Base-by-base conservation (phyloP, 768 basidiomycete genomes). In the Cytidiella melzeri region DNA sequence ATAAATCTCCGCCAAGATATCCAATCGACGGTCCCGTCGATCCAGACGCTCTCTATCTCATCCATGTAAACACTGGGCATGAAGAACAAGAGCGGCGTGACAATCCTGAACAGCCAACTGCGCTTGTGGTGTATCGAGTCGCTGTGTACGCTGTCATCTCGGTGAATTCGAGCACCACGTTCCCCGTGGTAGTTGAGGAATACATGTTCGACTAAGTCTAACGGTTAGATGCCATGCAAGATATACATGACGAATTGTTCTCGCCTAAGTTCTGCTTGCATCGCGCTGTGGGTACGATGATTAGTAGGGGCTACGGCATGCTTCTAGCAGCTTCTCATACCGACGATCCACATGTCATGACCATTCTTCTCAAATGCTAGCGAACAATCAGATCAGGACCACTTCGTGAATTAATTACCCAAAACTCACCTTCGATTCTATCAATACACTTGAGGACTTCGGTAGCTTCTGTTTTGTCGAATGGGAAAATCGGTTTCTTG, bases 1-100 rank as follows among this genome's bases (percentile, higher is more conserved):
- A 80, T 66, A 34, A 76, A 74, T 15, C 63, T 61, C 3, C 65
- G 61, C 79, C 80, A 83, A 7, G 63, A 61, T 11, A 61, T 58
- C 24, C 62, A 59, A 48, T 69, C 68, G 43, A 73, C 67, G 15
- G 74, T 64, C 0, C 62, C 56, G 54, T 83, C 81, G 1, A 77
- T 69, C 63, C 69, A 81, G 38, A 78, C 71, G 15, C 62, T 70
- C 45, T 79, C 70, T 37, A 83, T 51, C 28, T 65, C 56, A 12
- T 61, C 64, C 11, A 77, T 59, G 51, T 79, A 76, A 10, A 71
- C 61, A 30, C 74, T 64, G 0, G 82, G 81, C 3, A 70, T 43
- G 23, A 15, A 48, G 20, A 54, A 54, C 5, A 54, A 23, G 4
- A 49, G 18, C 11, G 48, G 43, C 4, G 51, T 46, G 15, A 40